phyloP scores from a whole-genome alignment of 2,329 filamentous ascomycete species.

The Escovopsis weberi region DNA sequence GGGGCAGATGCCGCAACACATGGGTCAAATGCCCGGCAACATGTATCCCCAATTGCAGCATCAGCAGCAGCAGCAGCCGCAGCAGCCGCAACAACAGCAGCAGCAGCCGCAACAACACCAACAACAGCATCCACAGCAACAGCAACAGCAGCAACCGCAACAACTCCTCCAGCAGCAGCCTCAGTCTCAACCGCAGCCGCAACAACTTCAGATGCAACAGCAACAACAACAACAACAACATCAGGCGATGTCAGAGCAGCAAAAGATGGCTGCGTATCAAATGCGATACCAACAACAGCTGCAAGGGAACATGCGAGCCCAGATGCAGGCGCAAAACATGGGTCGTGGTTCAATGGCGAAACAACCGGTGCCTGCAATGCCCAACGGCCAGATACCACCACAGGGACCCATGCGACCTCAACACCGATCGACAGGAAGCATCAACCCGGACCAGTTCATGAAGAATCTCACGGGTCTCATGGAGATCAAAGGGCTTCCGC shows the following conservation, averaged over 20 bases:
- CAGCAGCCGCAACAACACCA: constrained; percentile 40
- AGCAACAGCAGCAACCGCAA: constrained; percentile 26
- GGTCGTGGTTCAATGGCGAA: constrained; percentile 39
- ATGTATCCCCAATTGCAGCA: constrained; percentile 28
- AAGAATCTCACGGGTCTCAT: constrained; percentile 68
- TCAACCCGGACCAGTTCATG: constrained; percentile 54
- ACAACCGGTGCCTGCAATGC: constrained; percentile 32
- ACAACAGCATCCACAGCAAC: constrained; percentile 23
- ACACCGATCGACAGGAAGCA: constrained; percentile 25
- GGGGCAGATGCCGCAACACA: constrained; percentile 30
- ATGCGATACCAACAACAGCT: constrained; percentile 71
- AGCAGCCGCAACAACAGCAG: constrained; percentile 45
- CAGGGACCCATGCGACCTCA: constrained; percentile 37
- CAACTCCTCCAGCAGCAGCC: neutral
- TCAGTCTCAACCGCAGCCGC: neutral
- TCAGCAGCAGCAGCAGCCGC: constrained; percentile 26
- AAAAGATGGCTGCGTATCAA: constrained; percentile 64
- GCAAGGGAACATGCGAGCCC: constrained; percentile 36
- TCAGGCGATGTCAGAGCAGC: constrained; percentile 41
- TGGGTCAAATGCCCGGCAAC: constrained; percentile 32
- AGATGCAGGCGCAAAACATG: constrained; percentile 34
- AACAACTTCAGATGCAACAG: constrained; percentile 14
- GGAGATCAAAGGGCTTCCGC: constrained; percentile 53
- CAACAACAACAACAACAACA: constrained; percentile 14
- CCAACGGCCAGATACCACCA: constrained; percentile 42